Base-by-base conservation (phyloP, 345 rosid species). In the Gossypium stocksii region DNA sequence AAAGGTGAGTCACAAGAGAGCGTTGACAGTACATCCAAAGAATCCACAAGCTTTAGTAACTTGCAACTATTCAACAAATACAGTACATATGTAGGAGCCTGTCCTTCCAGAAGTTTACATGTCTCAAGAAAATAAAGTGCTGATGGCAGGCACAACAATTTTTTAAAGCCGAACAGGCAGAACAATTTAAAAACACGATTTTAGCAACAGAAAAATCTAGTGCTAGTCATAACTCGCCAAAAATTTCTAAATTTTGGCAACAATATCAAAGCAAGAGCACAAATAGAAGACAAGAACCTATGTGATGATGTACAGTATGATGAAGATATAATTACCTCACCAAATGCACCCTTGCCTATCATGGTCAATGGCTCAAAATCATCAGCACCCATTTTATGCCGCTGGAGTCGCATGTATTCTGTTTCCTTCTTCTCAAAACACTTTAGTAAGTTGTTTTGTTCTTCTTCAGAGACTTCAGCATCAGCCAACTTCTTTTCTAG, bases 291-390 rank as follows among this genome's bases (percentile, higher is more conserved):
- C 17, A 66, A 66, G 70, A 1, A 12, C 14, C n/a, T 20, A 43
- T 20, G 19, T 16, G 7, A 25, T 49, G 44, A 15, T 8, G 14
- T 67, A 67, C 43, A 48, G 8, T 23, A 14, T 15, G 7, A 48
- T 1, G 2, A 67, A 67, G 57, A 25, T 2, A 67, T 25, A 49
- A 43, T n/a, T 75, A 94, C 97, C 98, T 94, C 98, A 70, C 98
- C 98, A 77, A 94, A 94, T 75, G 97, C 98, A 45, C 98, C 98
- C 82, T 92, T 94, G 68, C 98, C 98, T 83, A 94, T 94, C 97
- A 94, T 94, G 68, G 98, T 94, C 88, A 94, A 81, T 44, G 93
- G 97, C 84, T 94, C 98, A 76, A 94, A 94, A 85, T 94, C 98
- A 82, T 94, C 98, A 78, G 97, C 90, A 62, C 97, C 97, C 97